Evolutionary conservation across 2,329 filamentous ascomycete species (phyloP).

Genomic region (Stemphylium beticola): DNA sequence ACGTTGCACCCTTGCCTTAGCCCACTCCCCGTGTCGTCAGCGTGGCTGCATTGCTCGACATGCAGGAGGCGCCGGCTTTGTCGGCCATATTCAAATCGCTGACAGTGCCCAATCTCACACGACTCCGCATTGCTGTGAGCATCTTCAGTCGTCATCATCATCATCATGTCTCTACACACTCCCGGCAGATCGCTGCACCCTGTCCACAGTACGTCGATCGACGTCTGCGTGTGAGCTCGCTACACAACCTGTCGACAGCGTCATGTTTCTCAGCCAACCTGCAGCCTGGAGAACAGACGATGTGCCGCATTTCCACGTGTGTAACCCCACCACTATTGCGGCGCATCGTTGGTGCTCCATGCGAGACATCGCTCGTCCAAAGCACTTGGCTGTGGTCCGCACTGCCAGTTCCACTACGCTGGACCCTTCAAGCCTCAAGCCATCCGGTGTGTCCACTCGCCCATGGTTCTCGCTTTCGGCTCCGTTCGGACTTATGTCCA

Average conservation of each 20-base stretch:
- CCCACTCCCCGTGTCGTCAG: constrained; percentile 19
- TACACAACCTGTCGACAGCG: constrained; percentile 14
- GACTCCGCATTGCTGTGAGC: constrained; percentile 1
- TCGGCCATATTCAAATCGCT: constrained; percentile 1
- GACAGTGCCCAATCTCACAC: constrained; percentile 7
- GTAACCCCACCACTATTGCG: constrained; percentile 27
- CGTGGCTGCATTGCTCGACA: constrained; percentile 15
- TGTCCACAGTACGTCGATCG: constrained; percentile 20
- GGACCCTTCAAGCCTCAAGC: constrained; percentile 22
- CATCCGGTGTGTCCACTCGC: constrained; percentile 22
- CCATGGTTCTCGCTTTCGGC: constrained; percentile 20
- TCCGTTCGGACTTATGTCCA: constrained; percentile 14
- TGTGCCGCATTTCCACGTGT: constrained; percentile 33
- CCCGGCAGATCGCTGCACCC: constrained; percentile 23
- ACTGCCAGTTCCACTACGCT: constrained; percentile 29
- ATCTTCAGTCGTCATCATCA: constrained; percentile 16
- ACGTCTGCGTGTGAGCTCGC: constrained; percentile 13
- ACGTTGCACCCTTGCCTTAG: constrained; percentile 45
- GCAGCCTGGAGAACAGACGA: constrained; percentile 16
- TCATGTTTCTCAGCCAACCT: constrained; percentile 16
- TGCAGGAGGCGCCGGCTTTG: constrained; percentile 1
- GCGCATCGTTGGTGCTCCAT: constrained; percentile 34
- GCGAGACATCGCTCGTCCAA: constrained; percentile 42
- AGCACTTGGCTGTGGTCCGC: constrained; percentile 30
- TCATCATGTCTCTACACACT: constrained; percentile 10